phyloP scores from a whole-genome alignment of 192 early-diverging fungal genomes.

The Glomus cerebriforme region DNA sequence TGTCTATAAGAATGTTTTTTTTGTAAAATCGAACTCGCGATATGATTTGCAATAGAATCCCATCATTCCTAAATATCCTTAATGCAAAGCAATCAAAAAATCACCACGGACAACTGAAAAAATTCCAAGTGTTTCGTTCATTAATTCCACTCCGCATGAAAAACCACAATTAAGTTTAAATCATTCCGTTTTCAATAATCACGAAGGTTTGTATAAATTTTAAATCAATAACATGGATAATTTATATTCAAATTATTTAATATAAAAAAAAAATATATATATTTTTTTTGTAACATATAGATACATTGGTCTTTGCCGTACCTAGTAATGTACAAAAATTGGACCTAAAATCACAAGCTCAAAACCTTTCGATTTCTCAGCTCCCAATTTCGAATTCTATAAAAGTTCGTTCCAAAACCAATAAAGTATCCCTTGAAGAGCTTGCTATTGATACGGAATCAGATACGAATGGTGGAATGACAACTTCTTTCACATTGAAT shows the following conservation, averaged over 20 bases:
- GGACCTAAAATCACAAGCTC: neutral
- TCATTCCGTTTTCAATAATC: neutral
- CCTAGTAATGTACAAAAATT: neutral
- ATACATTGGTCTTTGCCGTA: neutral
- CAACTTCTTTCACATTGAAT: conserved; percentile 1
- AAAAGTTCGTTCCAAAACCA: neutral
- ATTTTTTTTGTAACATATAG: neutral
- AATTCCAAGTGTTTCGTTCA: neutral
- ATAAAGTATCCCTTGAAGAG: conserved; percentile 25
- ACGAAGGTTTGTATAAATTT: neutral
- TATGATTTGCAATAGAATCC: conserved; percentile 11
- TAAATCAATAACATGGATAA: neutral
- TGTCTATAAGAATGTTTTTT: neutral
- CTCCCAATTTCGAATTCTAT: neutral
- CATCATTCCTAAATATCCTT: neutral
- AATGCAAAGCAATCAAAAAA: conserved; percentile 11
- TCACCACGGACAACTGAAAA: too few relatives aligned
- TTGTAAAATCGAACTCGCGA: neutral
- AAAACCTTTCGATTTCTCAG: neutral
- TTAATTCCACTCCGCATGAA: neutral
- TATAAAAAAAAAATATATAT: neutral
- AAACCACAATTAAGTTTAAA: neutral
- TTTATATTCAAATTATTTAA: neutral
- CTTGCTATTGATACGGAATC: conserved; percentile 1
- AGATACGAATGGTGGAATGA: neutral